phyloP scores from a whole-genome alignment of 306 rosid genomes.

The Cucumis sativus region DNA sequence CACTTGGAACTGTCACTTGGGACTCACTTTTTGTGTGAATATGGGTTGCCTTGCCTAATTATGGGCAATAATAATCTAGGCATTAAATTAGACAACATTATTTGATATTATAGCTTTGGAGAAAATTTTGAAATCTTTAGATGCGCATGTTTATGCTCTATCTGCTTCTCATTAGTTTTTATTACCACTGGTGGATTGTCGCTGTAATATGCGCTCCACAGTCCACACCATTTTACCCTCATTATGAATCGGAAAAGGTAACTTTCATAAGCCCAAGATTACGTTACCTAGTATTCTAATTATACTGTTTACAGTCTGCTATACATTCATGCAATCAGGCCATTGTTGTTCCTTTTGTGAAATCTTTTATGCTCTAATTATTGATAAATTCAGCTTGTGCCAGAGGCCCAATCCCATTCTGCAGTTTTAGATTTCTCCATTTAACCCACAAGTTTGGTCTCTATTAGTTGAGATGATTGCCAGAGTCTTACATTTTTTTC shows the following conservation, averaged over 20 bases:
- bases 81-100: slow-evolving; percentile 52
- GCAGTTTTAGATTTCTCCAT: neutral
- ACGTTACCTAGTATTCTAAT: neutral
- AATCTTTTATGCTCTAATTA: neutral
- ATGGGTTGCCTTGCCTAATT: slow-evolving; percentile 34
- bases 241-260: slow-evolving; percentile 1
- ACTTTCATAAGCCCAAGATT: slow-evolving; percentile 1
- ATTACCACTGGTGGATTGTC: slow-evolving; percentile 10
- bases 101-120: slow-evolving; percentile 35
- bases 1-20: slow-evolving; percentile 4
- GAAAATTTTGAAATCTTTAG: slow-evolving; percentile 47
- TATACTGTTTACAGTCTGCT: neutral
- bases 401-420: neutral
- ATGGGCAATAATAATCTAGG: slow-evolving; percentile 39
- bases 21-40: slow-evolving; percentile 13
- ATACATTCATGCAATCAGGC: slow-evolving; percentile 5
- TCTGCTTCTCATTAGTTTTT: slow-evolving; percentile 21
- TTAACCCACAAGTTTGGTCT: too few species aligned
- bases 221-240: slow-evolving; percentile 10
- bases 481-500: neutral
- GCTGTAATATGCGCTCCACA: slow-evolving; percentile 11
- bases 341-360: neutral
- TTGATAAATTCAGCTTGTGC: neutral
- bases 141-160: slow-evolving; percentile 33
- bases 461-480: too few species aligned